Evolutionary conservation across 1,284 basidiomycete species (phyloP).

Genomic region (Afroboletus lepidellus): DNA sequence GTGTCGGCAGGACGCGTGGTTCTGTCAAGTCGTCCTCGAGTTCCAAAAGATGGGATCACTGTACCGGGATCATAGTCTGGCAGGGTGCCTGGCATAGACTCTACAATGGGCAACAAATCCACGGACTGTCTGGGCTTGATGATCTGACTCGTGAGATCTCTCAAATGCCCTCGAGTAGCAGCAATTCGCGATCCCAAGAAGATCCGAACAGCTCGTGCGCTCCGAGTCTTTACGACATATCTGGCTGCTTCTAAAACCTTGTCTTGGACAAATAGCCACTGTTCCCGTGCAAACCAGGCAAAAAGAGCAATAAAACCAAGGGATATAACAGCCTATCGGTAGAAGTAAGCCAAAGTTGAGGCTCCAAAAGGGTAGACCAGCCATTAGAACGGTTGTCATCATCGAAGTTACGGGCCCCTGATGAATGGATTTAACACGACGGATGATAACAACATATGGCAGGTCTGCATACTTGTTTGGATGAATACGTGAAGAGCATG

Average conservation of each 20-base stretch:
- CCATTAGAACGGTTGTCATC: constrained; percentile 70
- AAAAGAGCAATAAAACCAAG: constrained; percentile 76
- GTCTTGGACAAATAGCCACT: constrained; percentile 67
- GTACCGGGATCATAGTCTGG: too few species aligned
- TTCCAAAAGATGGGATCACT: too few species aligned
- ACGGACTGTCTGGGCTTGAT: constrained; percentile 27
- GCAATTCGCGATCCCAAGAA: constrained; percentile 25
- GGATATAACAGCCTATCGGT: constrained; percentile 49
- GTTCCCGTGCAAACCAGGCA: constrained; percentile 74
- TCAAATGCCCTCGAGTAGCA: constrained; percentile 23
- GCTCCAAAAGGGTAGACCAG: constrained; percentile 28
- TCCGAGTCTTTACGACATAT: constrained; percentile 41
- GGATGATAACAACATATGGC: constrained; percentile 17
- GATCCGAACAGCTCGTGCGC: constrained; percentile 30
- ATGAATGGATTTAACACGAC: constrained; percentile 12
- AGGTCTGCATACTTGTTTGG: constrained; percentile 39
- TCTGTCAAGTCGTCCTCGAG: constrained; percentile 21
- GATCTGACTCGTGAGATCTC: constrained; percentile 26
- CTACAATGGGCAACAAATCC: constrained; percentile 28
- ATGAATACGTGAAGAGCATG: constrained; percentile 52
- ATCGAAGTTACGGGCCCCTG: constrained; percentile 62
- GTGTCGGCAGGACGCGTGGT: constrained; percentile 27
- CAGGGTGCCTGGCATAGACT: too few species aligned
- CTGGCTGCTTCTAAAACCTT: constrained; percentile 57
- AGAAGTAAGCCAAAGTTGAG: constrained; percentile 10